A percentile compares a stretch with the other conserved stretches of the same genome.
Conservation (phyloP, 108 stramenopile genomes). For the Nannochloropsis salina region DNA sequence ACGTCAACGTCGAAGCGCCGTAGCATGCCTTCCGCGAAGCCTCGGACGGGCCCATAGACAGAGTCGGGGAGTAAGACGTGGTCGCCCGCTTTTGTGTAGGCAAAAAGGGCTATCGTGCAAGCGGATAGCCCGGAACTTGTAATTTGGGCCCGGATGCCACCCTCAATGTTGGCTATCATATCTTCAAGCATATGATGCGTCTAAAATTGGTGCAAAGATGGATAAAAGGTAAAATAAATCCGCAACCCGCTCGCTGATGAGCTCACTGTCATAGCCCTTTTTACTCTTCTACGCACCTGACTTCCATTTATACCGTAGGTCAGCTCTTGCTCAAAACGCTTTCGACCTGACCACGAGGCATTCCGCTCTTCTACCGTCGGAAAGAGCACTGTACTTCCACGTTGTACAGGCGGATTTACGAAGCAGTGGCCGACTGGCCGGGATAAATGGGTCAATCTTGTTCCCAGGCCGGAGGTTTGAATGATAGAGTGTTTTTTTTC, state of each 20-base stretch:
- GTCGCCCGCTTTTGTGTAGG: not conserved
- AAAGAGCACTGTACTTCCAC: not conserved
- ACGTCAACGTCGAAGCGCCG: not conserved
- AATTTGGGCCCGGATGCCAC: not conserved
- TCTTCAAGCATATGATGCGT: slow-evolving; percentile 17
- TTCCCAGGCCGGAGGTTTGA: not conserved
- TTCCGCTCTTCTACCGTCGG: slow-evolving; percentile 1
- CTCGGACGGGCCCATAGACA: slow-evolving; percentile 6
- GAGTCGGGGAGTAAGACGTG: not conserved
- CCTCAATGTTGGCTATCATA: not conserved
- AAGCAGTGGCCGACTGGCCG: not conserved
- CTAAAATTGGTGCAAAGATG: not conserved
- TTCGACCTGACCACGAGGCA: not conserved
- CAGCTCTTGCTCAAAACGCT: slow-evolving; percentile 11
- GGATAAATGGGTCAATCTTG: not conserved
- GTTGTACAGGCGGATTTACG: not conserved
- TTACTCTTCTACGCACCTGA: not conserved
- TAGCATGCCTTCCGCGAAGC: not conserved
- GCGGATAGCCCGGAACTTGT: not conserved
- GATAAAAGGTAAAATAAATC: too few relatives aligned
- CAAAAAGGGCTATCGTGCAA: not conserved
- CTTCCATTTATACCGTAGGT: slow-evolving; percentile 1
- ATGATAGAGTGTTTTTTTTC: not conserved
- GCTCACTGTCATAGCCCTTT: too few relatives aligned
- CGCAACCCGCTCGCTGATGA: too few relatives aligned